Base-by-base conservation (phyloP, 78 protist species). In the Speleostelium caveatum region DNA sequence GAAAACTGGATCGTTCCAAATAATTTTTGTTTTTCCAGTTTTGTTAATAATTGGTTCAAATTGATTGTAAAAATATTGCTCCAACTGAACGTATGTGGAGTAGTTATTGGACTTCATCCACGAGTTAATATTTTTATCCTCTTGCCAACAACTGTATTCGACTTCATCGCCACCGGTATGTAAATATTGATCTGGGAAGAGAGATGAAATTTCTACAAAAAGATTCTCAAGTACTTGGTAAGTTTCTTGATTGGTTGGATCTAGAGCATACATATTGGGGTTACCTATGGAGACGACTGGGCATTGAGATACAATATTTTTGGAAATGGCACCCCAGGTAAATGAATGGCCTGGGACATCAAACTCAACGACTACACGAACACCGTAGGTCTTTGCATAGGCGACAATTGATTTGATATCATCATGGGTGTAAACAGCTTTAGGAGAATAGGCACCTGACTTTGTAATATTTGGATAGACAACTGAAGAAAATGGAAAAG, bases 261-360 rank as follows among this genome's bases (percentile, higher is more conserved):
- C 88, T 33, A 96, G 77, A 59, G 97, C 95, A 30, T 53, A 24
- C 22, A 32, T 74, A 39, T 85, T 85, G 33, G 51, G 55, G 33
- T 73, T 85, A 26, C 56, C 73, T n/a, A n/a, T n/a, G 33, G 83
- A 38, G 56, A 68, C 59, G 12, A 6, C 19, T 42, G 87, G 87
- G 79, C 98, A 97, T 79, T 39, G 21, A 1, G 75, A 61, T 36
- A 49, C 58, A 6, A 96, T 53, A n/a, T 94, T 74, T 53, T 97
- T 95, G 68, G 93, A 66, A 19, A 97, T 98, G 45, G 17, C 38
- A 76, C 99, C 89, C 98, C 97, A 95, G 16, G 95, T 5, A 26
- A 73, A 86, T 12, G 98, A 74, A 90, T 98, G 99, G 19, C 98
- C 99, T 8, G 99, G 99, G 45, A 87, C 86, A 86, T 98, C 99